Evolutionary conservation across 345 rosid genomes (phyloP).

Genomic region (Gossypium australe): DNA sequence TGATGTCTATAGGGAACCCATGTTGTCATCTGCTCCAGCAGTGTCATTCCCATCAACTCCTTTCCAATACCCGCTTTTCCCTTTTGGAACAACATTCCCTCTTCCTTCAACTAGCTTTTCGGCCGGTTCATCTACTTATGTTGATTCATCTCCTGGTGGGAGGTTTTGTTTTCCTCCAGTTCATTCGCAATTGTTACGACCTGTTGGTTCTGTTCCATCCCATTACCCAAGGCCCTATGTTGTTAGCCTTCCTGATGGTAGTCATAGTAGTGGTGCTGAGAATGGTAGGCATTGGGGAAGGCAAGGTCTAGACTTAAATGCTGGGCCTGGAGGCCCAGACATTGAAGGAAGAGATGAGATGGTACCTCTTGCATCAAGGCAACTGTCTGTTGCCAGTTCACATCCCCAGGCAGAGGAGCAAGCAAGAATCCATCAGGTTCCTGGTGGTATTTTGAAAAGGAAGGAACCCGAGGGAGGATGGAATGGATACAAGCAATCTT

Average conservation of each 20-base stretch:
- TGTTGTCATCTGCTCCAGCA: slow-evolving; percentile 75
- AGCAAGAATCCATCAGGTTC: slow-evolving; percentile 61
- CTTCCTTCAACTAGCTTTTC: slow-evolving; percentile 57
- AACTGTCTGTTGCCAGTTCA: slow-evolving; percentile 41
- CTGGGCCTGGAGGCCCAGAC: slow-evolving; percentile 72
- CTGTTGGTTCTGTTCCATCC: slow-evolving; percentile 47
- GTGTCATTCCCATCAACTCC: slow-evolving; percentile 54
- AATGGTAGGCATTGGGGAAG: slow-evolving; percentile 62
- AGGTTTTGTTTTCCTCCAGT: slow-evolving; percentile 58
- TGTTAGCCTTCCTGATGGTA: slow-evolving; percentile 55
- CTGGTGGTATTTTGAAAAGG: slow-evolving; percentile 57
- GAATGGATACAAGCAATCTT: slow-evolving; percentile 72
- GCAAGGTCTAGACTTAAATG: slow-evolving; percentile 71
- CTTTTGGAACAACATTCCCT: slow-evolving; percentile 57
- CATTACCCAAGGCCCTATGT: slow-evolving; percentile 56
- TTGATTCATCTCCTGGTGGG: slow-evolving; percentile 64
- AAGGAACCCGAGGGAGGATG: slow-evolving; percentile 93
- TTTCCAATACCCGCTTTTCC: slow-evolving; percentile 65
- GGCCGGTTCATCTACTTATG: slow-evolving; percentile 56
- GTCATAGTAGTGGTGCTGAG: slow-evolving; percentile 36
- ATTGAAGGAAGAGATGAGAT: slow-evolving; percentile 62
- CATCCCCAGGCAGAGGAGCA: slow-evolving; percentile 60
- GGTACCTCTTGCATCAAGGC: slow-evolving; percentile 40
- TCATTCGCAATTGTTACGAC: slow-evolving; percentile 60
- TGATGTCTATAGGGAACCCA: slow-evolving; percentile 61